phyloP scores from a whole-genome alignment of 768 basidiomycete genomes.

The Tylopilus rubrobrunneus region DNA sequence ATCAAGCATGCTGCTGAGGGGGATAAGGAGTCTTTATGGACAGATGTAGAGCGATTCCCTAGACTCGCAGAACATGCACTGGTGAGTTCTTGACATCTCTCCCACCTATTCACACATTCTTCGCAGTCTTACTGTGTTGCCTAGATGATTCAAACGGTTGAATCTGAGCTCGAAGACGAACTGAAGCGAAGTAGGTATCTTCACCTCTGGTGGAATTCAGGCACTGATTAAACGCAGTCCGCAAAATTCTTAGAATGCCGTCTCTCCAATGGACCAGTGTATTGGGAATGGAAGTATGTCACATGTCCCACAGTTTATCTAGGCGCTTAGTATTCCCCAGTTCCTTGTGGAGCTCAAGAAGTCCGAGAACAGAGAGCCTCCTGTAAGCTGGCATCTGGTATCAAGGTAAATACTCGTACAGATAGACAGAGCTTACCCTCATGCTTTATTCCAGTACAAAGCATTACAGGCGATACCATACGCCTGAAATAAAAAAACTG shows the following conservation, averaged over 20 bases:
- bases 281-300: constrained; percentile 63
- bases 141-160: constrained; percentile 64
- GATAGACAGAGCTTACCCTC: not conserved
- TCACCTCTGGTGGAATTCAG: not conserved
- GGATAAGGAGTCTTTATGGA: constrained; percentile 70
- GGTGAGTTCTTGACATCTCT: constrained; percentile 39
- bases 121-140: not conserved
- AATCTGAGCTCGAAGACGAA: constrained; percentile 70
- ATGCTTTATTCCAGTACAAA: constrained; percentile 55
- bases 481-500: constrained; percentile 59
- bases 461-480: constrained; percentile 65
- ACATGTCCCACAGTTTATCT: not conserved
- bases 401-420: constrained; percentile 45
- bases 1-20: constrained; percentile 62
- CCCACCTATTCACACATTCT: not conserved
- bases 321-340: constrained; percentile 33
- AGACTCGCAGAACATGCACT: constrained; percentile 54
- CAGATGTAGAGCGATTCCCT: constrained; percentile 47
- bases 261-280: constrained; percentile 66
- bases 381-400: constrained; percentile 58
- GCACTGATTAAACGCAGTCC: constrained; percentile 41
- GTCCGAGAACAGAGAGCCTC: constrained; percentile 43
- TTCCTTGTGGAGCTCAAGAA: constrained; percentile 78
- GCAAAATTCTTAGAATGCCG: constrained; percentile 69
- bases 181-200: constrained; percentile 53